Conservation (phyloP, 2,329 filamentous ascomycete genomes). For the Stylonectria norvegica region DNA sequence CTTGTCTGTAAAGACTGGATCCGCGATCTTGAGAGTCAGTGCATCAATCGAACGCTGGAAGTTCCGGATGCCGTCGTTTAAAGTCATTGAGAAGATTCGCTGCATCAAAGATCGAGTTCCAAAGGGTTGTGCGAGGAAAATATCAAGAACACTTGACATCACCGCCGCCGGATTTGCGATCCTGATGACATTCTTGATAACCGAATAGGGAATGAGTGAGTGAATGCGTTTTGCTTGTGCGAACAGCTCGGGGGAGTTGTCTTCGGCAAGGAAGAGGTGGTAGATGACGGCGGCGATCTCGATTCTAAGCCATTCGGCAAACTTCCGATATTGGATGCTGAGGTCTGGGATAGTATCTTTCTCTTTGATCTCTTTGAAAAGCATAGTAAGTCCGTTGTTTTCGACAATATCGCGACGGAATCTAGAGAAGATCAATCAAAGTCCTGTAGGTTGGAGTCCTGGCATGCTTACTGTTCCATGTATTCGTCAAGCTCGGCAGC, state of each 20-base stretch:
- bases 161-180: conserved; percentile 95
- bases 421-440: conserved; percentile 33
- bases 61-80: conserved; percentile 83
- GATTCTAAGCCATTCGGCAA: conserved; percentile 96
- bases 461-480: conserved; percentile 77
- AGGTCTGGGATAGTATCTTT: conserved; percentile 85
- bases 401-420: conserved; percentile 67
- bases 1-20: conserved; percentile 74
- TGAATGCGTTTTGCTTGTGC: conserved; percentile 92
- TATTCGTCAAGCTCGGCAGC: conserved; percentile 93
- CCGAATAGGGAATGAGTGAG: conserved; percentile 85
- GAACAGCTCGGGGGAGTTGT: conserved; percentile 95
- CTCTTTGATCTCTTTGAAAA: conserved; percentile 89
- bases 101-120: conserved; percentile 87
- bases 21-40: conserved; percentile 73
- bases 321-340: conserved; percentile 94
- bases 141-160: conserved; percentile 91
- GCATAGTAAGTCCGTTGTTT: conserved; percentile 78
- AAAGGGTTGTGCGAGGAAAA: conserved; percentile 94
- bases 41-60: conserved; percentile 85
- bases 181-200: conserved; percentile 95
- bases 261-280: conserved; percentile 93
- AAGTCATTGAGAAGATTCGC: conserved; percentile 86
- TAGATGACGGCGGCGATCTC: conserved; percentile 96
- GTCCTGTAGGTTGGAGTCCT: background rate